A percentile compares a stretch with the other conserved stretches of the same genome.
These are phyloP conservation scores for Plasmopara halstedii DNA, from an alignment of 352 stramenopile genomes.

Conservation along the genomic window DNA sequence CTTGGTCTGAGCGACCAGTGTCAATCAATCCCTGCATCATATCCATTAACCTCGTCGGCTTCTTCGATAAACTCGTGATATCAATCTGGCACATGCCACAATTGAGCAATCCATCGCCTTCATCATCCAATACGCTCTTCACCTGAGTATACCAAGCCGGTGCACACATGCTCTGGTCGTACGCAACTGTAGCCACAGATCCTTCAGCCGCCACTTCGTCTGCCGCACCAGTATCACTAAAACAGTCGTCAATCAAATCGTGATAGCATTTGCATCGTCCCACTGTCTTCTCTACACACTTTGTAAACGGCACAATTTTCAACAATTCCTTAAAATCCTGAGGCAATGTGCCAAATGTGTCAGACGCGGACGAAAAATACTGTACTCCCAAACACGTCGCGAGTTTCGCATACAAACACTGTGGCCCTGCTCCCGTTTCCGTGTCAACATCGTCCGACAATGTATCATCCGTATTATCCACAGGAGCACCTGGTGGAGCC, in stretches of 20 bases:
- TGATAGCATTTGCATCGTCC: conserved; percentile 43
- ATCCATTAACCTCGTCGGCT: conserved; percentile 34
- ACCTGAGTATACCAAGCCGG: conserved; percentile 37
- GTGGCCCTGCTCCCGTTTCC: conserved; percentile 22
- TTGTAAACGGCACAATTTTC: conserved; percentile 37
- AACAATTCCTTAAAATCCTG: conserved; percentile 62
- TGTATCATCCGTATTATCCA: conserved; percentile 24
- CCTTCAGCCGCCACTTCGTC: conserved; percentile 29
- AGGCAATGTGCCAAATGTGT: conserved; percentile 57
- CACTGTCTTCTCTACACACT: conserved; percentile 31
- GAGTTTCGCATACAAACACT: conserved; percentile 61
- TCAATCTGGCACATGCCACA: conserved; percentile 66
- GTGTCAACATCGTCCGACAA: conserved; percentile 19
- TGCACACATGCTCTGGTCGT: conserved; percentile 54
- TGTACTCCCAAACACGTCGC: conserved; percentile 57
- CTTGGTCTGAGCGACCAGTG: conserved; percentile 25
- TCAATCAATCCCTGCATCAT: conserved; percentile 49
- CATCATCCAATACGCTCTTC: conserved; percentile 40
- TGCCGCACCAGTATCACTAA: conserved; percentile 29
- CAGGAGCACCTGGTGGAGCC: conserved; percentile 16
- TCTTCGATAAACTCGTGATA: conserved; percentile 52
- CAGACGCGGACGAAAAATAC: conserved; percentile 27
- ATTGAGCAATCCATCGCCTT: conserved; percentile 52
- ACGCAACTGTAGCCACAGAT: conserved; percentile 21
- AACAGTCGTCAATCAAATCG: conserved; percentile 36